Evolutionary conservation across 768 basidiomycete genomes (phyloP).

Genomic region (Lactifluus rugatus): DNA sequence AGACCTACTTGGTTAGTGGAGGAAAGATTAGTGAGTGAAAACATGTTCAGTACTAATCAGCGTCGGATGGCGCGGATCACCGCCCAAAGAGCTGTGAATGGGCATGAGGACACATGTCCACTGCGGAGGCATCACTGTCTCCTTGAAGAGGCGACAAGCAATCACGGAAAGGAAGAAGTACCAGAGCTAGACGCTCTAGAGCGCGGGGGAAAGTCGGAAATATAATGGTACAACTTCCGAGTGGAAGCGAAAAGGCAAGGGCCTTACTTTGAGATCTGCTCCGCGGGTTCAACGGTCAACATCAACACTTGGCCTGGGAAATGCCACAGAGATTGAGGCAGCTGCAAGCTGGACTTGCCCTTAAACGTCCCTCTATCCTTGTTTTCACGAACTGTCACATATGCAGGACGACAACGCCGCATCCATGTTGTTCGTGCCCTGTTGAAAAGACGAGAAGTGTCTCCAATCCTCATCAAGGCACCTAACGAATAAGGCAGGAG

Average conservation of each 20-base stretch:
- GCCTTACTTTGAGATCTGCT: not conserved
- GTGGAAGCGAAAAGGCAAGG: slow-evolving; percentile 3
- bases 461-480: not conserved
- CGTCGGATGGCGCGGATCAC: not conserved
- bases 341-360: not conserved
- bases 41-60: not conserved
- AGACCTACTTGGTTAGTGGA: not conserved
- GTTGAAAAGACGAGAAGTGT: not conserved
- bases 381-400: not conserved
- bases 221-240: slow-evolving; percentile 1
- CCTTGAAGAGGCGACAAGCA: not conserved
- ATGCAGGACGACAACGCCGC: not conserved
- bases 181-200: not conserved
- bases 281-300: not conserved
- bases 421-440: slow-evolving; percentile 1
- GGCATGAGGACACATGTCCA: not conserved
- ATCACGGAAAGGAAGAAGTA: not conserved
- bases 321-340: not conserved
- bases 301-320: not conserved
- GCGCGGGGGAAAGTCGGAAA: not conserved
- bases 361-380: not conserved
- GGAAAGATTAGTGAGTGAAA: not conserved
- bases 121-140: not conserved
- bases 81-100: not conserved
- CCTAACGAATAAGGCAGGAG: not conserved